phyloP scores from a whole-genome alignment of 179 eudicot species.

The Vitellaria paradoxa region DNA sequence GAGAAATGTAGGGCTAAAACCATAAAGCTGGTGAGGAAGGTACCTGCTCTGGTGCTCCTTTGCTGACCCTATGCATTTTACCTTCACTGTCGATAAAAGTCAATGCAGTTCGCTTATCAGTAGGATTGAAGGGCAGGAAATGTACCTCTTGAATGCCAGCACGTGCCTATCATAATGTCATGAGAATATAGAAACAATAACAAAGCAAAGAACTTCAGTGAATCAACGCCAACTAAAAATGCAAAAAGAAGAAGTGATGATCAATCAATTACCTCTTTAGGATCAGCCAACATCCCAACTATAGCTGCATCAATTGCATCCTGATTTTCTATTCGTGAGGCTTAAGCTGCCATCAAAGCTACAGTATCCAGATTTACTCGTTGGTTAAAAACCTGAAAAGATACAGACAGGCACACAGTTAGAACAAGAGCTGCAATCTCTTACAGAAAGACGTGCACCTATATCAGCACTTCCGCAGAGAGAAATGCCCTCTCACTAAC shows the following conservation, averaged over 20 bases:
- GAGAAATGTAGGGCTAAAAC: too few relatives aligned
- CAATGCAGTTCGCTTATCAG: too few relatives aligned
- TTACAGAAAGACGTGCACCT: background rate
- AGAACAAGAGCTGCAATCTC: background rate
- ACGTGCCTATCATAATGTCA: too few relatives aligned
- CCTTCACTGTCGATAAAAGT: too few relatives aligned
- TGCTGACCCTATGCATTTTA: too few relatives aligned
- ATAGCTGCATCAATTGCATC: constrained; percentile 74
- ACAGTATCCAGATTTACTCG: constrained; percentile 55
- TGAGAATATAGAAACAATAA: too few relatives aligned
- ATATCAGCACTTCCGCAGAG: background rate
- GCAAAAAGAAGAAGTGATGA: background rate
- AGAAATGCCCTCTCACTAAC: constrained; percentile 12
- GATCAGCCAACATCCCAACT: constrained; percentile 58
- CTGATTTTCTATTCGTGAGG: constrained; percentile 64
- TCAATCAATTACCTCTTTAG: constrained; percentile 42
- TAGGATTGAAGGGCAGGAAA: too few relatives aligned
- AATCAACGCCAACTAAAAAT: background rate
- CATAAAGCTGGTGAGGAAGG: too few relatives aligned
- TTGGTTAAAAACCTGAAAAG: constrained; percentile 46
- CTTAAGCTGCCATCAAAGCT: constrained; percentile 63
- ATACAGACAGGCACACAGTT: background rate
- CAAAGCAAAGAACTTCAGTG: too few relatives aligned
- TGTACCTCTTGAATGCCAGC: too few relatives aligned
- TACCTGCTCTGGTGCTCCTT: too few relatives aligned